Conservation (phyloP, 352 stramenopile species). For the Phytopythium sindhum region DNA sequence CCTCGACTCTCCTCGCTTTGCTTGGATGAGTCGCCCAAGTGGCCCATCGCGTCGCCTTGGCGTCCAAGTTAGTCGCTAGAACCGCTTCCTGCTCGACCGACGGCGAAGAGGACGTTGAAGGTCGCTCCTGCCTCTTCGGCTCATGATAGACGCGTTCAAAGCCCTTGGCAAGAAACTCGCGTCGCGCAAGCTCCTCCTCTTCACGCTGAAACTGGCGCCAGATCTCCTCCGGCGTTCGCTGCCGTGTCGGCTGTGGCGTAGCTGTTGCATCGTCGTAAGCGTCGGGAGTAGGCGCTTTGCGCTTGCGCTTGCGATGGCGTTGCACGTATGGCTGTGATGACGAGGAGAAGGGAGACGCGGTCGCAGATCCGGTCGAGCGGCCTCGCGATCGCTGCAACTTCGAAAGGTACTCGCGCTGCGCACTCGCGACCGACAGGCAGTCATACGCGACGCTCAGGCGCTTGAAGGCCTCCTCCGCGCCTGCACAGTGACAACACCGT, state of each 20-base stretch:
- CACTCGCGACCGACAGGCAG: slow-evolving; percentile 47
- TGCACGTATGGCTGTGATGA: slow-evolving; percentile 1
- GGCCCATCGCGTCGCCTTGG: slow-evolving; percentile 35
- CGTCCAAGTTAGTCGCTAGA: slow-evolving; percentile 33
- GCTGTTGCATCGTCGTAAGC: slow-evolving; percentile 2
- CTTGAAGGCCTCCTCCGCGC: slow-evolving; percentile 74
- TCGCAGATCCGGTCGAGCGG: not conserved
- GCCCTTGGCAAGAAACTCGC: slow-evolving; percentile 54
- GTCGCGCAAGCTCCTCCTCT: slow-evolving; percentile 58
- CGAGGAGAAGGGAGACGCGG: not conserved
- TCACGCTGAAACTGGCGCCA: slow-evolving; percentile 66
- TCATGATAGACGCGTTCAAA: slow-evolving; percentile 58
- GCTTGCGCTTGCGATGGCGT: slow-evolving; percentile 17
- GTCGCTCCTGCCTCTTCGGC: not conserved
- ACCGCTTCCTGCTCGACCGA: slow-evolving; percentile 24
- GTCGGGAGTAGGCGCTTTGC: not conserved
- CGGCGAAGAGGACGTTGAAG: not conserved
- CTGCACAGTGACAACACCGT: slow-evolving; percentile 20
- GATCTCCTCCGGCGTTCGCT: slow-evolving; percentile 60
- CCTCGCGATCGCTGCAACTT: slow-evolving; percentile 14
- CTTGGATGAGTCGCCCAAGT: slow-evolving; percentile 15
- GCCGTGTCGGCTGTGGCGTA: slow-evolving; percentile 11
- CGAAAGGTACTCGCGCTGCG: slow-evolving; percentile 51
- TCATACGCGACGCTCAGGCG: slow-evolving; percentile 75
- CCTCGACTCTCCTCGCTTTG: not conserved